Evolutionary conservation across 2,329 filamentous ascomycete genomes (phyloP).

Genomic region (Sarocladiaceae sp.): DNA sequence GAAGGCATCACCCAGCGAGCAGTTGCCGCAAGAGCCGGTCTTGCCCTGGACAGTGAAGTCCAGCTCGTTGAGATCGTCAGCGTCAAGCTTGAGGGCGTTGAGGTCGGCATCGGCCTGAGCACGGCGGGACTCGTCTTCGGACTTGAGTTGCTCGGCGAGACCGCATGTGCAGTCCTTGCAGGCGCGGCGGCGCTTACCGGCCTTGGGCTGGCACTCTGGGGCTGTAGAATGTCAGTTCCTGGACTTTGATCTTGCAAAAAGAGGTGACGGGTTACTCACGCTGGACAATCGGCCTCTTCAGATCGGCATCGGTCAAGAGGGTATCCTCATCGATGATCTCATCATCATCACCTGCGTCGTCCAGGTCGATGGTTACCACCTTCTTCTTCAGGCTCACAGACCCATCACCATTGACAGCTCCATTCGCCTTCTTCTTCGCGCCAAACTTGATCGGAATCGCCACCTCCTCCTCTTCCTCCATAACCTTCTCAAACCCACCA

Average conservation of each 20-base stretch:
- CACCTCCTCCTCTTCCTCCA: conserved; percentile 53
- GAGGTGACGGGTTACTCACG: conserved; percentile 57
- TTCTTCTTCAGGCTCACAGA: conserved; percentile 20
- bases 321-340: conserved; percentile 90
- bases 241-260: not conserved
- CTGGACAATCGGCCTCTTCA: conserved; percentile 70
- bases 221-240: conserved; percentile 43
- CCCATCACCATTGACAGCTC: conserved; percentile 22
- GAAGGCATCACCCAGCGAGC: conserved; percentile 88
- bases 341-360: conserved; percentile 60
- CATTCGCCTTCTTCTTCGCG: conserved; percentile 31
- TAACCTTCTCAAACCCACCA: conserved; percentile 65
- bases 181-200: conserved; percentile 82
- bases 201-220: conserved; percentile 80
- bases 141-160: conserved; percentile 76
- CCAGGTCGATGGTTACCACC: conserved; percentile 54
- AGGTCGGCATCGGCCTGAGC: conserved; percentile 64
- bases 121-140: conserved; percentile 74
- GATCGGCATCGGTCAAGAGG: conserved; percentile 79
- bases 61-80: conserved; percentile 76
- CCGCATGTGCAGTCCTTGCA: conserved; percentile 99
- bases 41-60: conserved; percentile 99
- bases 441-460: conserved; percentile 41
- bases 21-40: conserved; percentile 91
- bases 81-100: conserved; percentile 64